These are phyloP conservation scores for Mortierella sp. DNA, from an alignment of 371 early-diverging fungal species.

Conservation along the genomic window DNA sequence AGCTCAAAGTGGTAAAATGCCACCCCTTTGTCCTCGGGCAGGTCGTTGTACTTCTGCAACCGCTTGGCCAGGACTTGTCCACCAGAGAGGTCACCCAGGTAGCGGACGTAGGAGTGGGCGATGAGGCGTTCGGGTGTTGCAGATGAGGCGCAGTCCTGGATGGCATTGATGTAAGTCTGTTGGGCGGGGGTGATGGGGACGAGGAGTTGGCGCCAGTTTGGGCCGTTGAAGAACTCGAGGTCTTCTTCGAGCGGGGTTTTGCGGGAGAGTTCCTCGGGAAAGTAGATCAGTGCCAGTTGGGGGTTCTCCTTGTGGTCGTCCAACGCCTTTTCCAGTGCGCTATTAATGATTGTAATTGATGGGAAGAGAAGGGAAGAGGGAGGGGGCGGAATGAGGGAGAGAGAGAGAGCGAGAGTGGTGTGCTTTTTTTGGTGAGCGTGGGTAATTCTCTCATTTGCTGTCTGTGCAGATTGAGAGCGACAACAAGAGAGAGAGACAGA, in stretches of 20 bases:
- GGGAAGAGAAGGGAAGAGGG: not conserved
- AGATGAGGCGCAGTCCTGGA: slow-evolving; percentile 63
- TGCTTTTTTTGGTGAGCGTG: slow-evolving; percentile 5
- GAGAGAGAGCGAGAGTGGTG: not conserved
- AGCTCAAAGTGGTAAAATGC: slow-evolving; percentile 65
- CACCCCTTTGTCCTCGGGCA: slow-evolving; percentile 60
- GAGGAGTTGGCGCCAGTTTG: slow-evolving; percentile 57
- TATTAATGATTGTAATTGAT: slow-evolving; percentile 2
- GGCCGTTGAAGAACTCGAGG: slow-evolving; percentile 67
- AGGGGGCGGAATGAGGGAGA: not conserved
- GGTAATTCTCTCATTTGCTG: not conserved
- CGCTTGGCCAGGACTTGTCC: slow-evolving; percentile 70
- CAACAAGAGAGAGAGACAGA: not conserved
- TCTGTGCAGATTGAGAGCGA: not conserved
- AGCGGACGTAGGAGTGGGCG: slow-evolving; percentile 75
- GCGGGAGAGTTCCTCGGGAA: slow-evolving; percentile 67
- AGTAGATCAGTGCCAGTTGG: slow-evolving; percentile 64
- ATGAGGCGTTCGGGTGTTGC: slow-evolving; percentile 66
- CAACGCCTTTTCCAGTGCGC: slow-evolving; percentile 64
- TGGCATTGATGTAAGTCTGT: slow-evolving; percentile 61
- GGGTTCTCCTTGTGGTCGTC: slow-evolving; percentile 64
- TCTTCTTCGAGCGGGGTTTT: slow-evolving; percentile 60
- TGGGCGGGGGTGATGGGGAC: slow-evolving; percentile 67
- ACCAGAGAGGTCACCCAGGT: slow-evolving; percentile 74
- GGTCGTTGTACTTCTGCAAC: slow-evolving; percentile 63